phyloP scores from a whole-genome alignment of 768 basidiomycete species.

The Agrocybe chaxingu region DNA sequence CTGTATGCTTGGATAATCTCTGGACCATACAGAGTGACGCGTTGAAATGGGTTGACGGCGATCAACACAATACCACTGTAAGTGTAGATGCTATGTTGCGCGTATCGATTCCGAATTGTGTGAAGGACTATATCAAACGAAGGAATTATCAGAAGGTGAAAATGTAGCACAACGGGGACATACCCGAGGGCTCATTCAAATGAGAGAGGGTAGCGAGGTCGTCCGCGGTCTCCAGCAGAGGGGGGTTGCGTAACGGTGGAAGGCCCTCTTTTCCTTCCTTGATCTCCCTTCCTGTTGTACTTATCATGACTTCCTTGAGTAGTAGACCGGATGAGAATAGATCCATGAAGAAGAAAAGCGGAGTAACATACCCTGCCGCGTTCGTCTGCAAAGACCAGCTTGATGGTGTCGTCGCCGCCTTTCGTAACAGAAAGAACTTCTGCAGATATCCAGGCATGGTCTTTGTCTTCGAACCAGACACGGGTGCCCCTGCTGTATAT shows the following conservation, averaged over 20 bases:
- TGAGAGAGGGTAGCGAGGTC: conserved; percentile 97
- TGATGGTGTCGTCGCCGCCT: conserved; percentile 69
- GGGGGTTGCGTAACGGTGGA: conserved; percentile 95
- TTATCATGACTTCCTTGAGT: conserved; percentile 70
- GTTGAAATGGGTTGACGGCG: conserved; percentile 98
- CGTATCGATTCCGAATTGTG: conserved; percentile 95
- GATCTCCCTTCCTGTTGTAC: conserved; percentile 78
- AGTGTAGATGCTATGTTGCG: conserved; percentile 96
- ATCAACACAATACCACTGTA: conserved; percentile 99
- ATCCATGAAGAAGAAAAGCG: conserved; percentile 6
- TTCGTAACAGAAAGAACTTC: conserved; percentile 70
- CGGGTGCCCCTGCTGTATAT: conserved; percentile 88
- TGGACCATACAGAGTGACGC: conserved; percentile 93
- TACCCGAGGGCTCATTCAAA: conserved; percentile 96
- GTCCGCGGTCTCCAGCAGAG: conserved; percentile 93
- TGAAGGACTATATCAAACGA: conserved; percentile 68
- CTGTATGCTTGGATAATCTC: conserved; percentile 98
- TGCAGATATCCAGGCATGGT: conserved; percentile 91
- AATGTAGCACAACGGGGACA: conserved; percentile 15
- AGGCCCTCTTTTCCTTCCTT: conserved; percentile 76
- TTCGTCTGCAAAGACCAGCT: conserved; percentile 85
- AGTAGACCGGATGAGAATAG: conserved; percentile 6
- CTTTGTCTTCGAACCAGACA: conserved; percentile 94
- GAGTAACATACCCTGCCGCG: conserved; percentile 72
- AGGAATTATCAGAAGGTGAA: not conserved